Evolutionary conservation across 331 rosid species (phyloP).

Genomic region (Prunus yedoensis): DNA sequence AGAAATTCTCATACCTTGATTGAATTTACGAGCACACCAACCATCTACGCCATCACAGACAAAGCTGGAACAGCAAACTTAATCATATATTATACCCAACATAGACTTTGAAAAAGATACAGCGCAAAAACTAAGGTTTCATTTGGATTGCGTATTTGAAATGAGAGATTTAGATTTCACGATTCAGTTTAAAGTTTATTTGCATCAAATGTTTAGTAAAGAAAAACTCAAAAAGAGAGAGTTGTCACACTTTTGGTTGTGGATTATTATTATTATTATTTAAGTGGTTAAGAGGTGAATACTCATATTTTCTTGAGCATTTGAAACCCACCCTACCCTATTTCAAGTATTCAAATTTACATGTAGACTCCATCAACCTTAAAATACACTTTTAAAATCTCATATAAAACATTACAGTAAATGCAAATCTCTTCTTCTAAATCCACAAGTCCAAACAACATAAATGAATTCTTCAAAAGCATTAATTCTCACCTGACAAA

Average conservation of each 20-base stretch:
- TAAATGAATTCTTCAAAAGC: conserved; percentile 15
- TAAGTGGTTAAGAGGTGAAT: not conserved
- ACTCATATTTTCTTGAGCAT: not conserved
- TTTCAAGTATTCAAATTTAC: not conserved
- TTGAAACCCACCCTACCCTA: not conserved
- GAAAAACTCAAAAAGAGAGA: not conserved
- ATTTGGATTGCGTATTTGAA: not conserved
- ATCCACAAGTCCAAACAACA: not conserved
- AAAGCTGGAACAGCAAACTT: conserved; percentile 25
- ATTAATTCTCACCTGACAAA: conserved; percentile 63
- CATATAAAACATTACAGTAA: not conserved
- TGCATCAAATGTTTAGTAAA: not conserved
- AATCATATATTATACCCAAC: conserved; percentile 28
- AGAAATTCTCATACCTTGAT: conserved; percentile 66
- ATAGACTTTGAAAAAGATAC: not conserved
- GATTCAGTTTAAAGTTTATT: not conserved
- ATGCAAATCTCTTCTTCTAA: not conserved
- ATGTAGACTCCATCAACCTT: not conserved
- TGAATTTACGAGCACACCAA: conserved; percentile 94
- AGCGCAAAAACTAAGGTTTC: not conserved
- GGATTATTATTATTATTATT: not conserved
- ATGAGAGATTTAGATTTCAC: not conserved
- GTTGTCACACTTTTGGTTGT: not conserved
- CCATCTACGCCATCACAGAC: conserved; percentile 26
- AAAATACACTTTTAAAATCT: no score